A percentile compares a stretch with the other conserved stretches of the same genome.
Conservation (phyloP, 2,329 filamentous ascomycete genomes). For the Exophiala calicioides region DNA sequence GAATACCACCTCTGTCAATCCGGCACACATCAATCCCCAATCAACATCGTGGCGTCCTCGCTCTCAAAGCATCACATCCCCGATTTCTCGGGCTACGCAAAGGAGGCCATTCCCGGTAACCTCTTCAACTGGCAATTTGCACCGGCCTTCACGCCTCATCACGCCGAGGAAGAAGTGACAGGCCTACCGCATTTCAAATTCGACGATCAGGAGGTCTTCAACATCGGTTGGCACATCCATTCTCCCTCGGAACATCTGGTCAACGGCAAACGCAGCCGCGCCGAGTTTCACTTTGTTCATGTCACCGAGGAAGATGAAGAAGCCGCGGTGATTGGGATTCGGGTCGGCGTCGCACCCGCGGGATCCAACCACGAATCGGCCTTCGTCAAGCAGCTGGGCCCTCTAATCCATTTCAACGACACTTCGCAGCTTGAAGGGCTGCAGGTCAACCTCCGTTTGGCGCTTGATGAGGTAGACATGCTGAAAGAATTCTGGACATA, state of each 20-base stretch:
- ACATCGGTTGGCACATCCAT: conserved; percentile 56
- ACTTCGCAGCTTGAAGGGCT: conserved; percentile 29
- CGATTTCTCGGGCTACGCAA: conserved; percentile 44
- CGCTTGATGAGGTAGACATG: conserved; percentile 25
- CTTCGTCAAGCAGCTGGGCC: conserved; percentile 44
- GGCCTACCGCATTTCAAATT: conserved; percentile 46
- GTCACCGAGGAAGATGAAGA: conserved; percentile 45
- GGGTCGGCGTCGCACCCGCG: conserved; percentile 39
- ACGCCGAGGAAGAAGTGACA: conserved; percentile 40
- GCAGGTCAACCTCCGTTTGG: conserved; percentile 19
- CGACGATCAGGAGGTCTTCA: conserved; percentile 51
- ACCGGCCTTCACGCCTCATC: conserved; percentile 45
- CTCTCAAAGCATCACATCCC: conserved; percentile 44
- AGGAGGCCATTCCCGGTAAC: conserved; percentile 37
- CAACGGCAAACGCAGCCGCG: conserved; percentile 41
- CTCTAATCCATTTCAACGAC: conserved; percentile 43
- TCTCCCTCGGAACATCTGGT: conserved; percentile 53
- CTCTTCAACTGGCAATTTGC: conserved; percentile 55
- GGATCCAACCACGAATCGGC: conserved; percentile 14
- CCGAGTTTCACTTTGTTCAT: conserved; percentile 54
- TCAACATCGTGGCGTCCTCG: conserved; percentile 46
- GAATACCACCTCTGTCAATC: conserved; percentile 51
- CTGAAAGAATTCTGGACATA: conserved; percentile 50
- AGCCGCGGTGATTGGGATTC: conserved; percentile 50
- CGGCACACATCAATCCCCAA: conserved; percentile 54